Conservation (phyloP, 2,329 filamentous ascomycete species). For the Phialophora verrucosa region DNA sequence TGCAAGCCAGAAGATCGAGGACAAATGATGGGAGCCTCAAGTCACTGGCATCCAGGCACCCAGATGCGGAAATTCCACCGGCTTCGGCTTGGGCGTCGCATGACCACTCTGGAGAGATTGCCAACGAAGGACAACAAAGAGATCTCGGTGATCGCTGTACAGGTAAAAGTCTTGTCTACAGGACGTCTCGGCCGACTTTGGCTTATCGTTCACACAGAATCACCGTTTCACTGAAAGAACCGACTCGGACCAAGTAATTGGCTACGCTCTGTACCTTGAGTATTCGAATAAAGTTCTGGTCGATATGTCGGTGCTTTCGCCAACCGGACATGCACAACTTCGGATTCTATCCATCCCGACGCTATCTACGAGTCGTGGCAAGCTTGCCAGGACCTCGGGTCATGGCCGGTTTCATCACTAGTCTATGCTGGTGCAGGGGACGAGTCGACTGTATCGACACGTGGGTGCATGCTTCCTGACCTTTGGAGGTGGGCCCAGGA, state of each 20-base stretch:
- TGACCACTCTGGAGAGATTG: not conserved
- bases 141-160: not conserved
- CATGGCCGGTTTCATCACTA: not conserved
- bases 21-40: not conserved
- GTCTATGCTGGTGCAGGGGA: not conserved
- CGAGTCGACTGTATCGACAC: conserved; percentile 6
- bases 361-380: conserved; percentile 11
- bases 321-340: conserved; percentile 1
- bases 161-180: not conserved
- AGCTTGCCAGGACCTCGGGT: not conserved
- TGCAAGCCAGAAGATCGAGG: conserved; percentile 8
- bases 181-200: not conserved
- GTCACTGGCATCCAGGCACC: not conserved
- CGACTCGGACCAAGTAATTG: not conserved
- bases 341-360: not conserved
- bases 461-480: not conserved
- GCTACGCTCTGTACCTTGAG: not conserved
- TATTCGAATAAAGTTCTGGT: not conserved
- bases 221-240: not conserved
- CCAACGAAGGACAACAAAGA: not conserved
- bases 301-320: not conserved
- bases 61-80: not conserved
- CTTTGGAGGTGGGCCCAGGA: not conserved
- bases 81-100: not conserved
- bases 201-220: not conserved